Percentiles rank a stretch among this genome's conserved stretches.
Evolutionary conservation across 164 flowering plant species (phyloP).

Genomic region (Stephania japonica): DNA sequence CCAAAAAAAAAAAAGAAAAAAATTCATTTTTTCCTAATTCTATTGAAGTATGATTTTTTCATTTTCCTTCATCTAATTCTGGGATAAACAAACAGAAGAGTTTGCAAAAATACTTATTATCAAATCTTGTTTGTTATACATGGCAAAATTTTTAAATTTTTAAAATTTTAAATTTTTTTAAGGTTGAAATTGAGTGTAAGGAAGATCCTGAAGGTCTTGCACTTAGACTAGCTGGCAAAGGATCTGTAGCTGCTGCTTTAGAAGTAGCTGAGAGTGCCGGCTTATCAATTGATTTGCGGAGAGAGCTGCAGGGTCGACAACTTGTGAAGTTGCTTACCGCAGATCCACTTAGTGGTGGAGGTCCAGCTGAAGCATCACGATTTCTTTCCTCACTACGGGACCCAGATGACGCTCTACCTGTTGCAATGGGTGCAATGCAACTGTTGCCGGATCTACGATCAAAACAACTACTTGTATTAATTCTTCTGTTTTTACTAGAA

Average conservation of each 20-base stretch:
- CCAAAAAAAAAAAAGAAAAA: neutral
- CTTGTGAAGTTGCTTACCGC: constrained; percentile 97
- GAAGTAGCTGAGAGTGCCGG: constrained; percentile 98
- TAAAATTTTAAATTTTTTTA: constrained; percentile 11
- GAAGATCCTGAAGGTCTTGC: constrained; percentile 98
- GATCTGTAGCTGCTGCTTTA: constrained; percentile 97
- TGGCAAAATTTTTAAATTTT: neutral
- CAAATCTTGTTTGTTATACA: neutral
- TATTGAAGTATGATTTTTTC: neutral
- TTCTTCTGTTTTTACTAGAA: constrained; percentile 7
- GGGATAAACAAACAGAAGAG: neutral
- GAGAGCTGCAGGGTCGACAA: constrained; percentile 96
- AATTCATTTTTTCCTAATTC: neutral
- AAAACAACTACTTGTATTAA: constrained; percentile 88
- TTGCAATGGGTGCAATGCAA: constrained; percentile 99
- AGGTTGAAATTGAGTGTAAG: constrained; percentile 94
- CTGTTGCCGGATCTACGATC: constrained; percentile 86
- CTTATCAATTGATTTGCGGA: constrained; percentile 77
- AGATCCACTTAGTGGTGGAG: constrained; percentile 95
- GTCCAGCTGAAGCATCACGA: constrained; percentile 99
- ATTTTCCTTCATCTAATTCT: neutral
- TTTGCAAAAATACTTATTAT: neutral
- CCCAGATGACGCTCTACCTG: constrained; percentile 93
- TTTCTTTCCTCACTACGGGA: constrained; percentile 92
- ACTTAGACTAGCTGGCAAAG: constrained; percentile 92